These are phyloP conservation scores for Plantago major DNA, from an alignment of 257 asterid genomes.

Conservation along the genomic window DNA sequence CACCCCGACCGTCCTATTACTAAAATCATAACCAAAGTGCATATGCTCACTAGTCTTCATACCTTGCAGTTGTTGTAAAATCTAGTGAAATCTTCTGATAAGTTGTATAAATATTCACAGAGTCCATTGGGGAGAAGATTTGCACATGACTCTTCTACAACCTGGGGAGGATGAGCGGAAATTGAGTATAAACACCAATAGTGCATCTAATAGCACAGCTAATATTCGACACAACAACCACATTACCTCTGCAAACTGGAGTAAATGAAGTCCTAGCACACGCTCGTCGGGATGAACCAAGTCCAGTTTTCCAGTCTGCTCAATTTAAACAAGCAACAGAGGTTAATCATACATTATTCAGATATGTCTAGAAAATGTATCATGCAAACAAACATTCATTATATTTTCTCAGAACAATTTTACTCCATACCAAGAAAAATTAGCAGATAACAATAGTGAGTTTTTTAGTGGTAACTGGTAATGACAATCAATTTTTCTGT, in stretches of 20 bases:
- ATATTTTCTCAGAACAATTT: too few species aligned
- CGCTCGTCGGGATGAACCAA: constrained; percentile 86
- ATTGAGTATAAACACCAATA: constrained; percentile 1
- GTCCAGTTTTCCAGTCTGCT: constrained; percentile 54
- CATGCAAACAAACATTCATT: too few species aligned
- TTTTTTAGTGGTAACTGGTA: too few species aligned
- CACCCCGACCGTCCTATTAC: too few species aligned
- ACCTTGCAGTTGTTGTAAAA: constrained; percentile 92
- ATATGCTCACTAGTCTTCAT: neutral
- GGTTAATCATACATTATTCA: too few species aligned
- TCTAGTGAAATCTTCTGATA: constrained; percentile 86
- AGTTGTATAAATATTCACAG: constrained; percentile 80
- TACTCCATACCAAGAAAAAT: too few species aligned
- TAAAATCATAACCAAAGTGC: too few species aligned
- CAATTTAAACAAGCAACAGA: constrained; percentile 2
- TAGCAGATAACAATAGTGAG: too few species aligned
- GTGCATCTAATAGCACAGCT: neutral
- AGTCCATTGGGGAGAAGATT: constrained; percentile 60
- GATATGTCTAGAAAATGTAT: too few species aligned
- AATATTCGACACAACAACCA: neutral
- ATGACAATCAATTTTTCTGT: too few species aligned
- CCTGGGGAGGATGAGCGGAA: constrained; percentile 32
- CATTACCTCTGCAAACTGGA: constrained; percentile 82
- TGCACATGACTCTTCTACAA: constrained; percentile 76
- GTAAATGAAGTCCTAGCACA: constrained; percentile 71